Evolutionary conservation across 1,284 basidiomycete species (phyloP).

Genomic region (Ceratobasidium sp.): DNA sequence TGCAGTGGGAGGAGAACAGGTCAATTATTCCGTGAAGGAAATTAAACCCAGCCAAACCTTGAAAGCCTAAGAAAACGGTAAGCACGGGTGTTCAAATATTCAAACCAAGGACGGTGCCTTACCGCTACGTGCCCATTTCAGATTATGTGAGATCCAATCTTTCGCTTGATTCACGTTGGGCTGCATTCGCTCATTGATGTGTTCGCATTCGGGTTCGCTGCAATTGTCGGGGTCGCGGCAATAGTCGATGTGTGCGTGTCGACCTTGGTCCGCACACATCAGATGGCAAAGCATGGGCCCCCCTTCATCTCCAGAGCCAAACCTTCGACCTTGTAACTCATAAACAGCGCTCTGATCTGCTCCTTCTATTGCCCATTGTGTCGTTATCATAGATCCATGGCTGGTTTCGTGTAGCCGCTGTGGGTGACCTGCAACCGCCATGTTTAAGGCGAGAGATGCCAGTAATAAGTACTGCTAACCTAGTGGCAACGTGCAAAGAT

Average conservation of each 20-base stretch:
- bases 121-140: constrained; percentile 67
- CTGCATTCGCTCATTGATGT: constrained; percentile 60
- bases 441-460: constrained; percentile 50
- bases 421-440: constrained; percentile 62
- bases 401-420: constrained; percentile 73
- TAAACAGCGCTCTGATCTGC: constrained; percentile 62
- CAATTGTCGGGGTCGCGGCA: constrained; percentile 64
- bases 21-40: background rate
- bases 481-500: constrained; percentile 70
- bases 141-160: constrained; percentile 67
- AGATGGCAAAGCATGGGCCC: constrained; percentile 75
- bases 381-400: constrained; percentile 73
- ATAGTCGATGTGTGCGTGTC: constrained; percentile 69
- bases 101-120: background rate
- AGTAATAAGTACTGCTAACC: constrained; percentile 56
- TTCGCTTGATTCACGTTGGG: constrained; percentile 65
- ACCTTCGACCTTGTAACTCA: constrained; percentile 69
- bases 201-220: constrained; percentile 62
- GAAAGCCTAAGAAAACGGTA: background rate
- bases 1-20: background rate
- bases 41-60: background rate
- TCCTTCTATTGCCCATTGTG: constrained; percentile 69
- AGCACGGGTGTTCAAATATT: too few species aligned
- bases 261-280: constrained; percentile 66
- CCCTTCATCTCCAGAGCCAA: constrained; percentile 69